These are phyloP conservation scores for Lactarius deliciosus DNA, from an alignment of 768 basidiomycete species.

Conservation along the genomic window DNA sequence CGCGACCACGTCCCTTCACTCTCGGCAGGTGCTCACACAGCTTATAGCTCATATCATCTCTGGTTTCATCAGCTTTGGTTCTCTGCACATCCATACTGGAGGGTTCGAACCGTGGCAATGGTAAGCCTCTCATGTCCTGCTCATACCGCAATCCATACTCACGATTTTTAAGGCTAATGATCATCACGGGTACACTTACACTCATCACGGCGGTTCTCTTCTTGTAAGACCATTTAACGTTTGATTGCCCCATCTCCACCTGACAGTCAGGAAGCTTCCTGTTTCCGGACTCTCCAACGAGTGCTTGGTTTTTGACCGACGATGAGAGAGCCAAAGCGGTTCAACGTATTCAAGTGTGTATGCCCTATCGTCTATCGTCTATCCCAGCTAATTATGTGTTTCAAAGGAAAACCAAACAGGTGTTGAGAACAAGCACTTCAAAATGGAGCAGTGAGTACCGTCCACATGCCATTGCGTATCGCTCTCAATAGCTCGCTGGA, in stretches of 20 bases:
- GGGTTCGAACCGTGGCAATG: slow-evolving; percentile 74
- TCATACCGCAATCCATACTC: slow-evolving; percentile 19
- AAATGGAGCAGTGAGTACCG: slow-evolving; percentile 66
- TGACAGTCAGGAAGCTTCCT: slow-evolving; percentile 48
- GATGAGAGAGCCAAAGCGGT: slow-evolving; percentile 65
- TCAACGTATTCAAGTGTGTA: slow-evolving; percentile 56
- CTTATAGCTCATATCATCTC: slow-evolving; percentile 63
- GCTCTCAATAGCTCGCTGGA: background rate
- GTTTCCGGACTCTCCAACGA: slow-evolving; percentile 75
- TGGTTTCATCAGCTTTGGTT: slow-evolving; percentile 67
- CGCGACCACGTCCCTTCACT: slow-evolving; percentile 9
- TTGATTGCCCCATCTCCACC: background rate
- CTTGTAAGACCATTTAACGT: slow-evolving; percentile 44
- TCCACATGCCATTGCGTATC: background rate
- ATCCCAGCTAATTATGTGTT: background rate
- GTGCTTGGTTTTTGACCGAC: slow-evolving; percentile 68
- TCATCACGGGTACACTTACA: slow-evolving; percentile 64
- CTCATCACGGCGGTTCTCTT: slow-evolving; percentile 50
- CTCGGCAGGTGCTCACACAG: background rate
- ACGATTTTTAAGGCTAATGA: slow-evolving; percentile 54
- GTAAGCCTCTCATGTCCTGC: slow-evolving; percentile 35
- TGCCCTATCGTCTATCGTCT: background rate
- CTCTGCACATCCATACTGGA: slow-evolving; percentile 56
- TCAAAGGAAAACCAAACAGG: slow-evolving; percentile 71
- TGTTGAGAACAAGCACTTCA: slow-evolving; percentile 79